Conservation (phyloP, 352 stramenopile species). For the Saprolegnia diclina region DNA sequence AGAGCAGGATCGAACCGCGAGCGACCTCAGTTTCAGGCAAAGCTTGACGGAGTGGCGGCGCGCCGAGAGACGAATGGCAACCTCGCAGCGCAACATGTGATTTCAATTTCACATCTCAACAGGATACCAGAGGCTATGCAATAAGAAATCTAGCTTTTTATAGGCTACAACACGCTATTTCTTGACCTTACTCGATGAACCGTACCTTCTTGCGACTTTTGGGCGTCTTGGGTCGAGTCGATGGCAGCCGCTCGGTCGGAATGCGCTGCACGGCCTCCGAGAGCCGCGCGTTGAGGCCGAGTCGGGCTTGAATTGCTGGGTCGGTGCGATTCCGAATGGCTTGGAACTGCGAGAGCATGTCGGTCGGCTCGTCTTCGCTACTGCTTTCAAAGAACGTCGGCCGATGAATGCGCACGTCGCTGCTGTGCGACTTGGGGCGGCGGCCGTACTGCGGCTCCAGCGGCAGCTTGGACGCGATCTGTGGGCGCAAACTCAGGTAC, state of each 20-base stretch:
- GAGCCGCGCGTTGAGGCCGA: conserved; percentile 4
- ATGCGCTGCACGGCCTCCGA: conserved; percentile 7
- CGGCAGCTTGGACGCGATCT: background rate
- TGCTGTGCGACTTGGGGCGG: background rate
- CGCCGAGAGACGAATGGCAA: no score
- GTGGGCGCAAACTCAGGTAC: conserved; percentile 4
- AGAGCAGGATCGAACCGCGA: no score
- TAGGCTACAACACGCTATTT: no score
- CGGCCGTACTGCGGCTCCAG: background rate
- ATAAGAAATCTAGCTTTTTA: no score
- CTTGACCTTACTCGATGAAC: conserved; percentile 13
- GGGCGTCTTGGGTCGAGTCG: conserved; percentile 5
- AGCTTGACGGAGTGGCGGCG: no score
- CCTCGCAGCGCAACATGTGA: no score
- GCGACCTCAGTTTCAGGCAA: no score
- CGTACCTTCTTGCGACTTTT: conserved; percentile 16
- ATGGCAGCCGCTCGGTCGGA: background rate
- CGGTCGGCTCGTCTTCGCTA: background rate
- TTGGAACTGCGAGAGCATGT: conserved; percentile 16
- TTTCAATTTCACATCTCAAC: no score
- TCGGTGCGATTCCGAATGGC: conserved; percentile 19
- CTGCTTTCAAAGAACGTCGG: background rate
- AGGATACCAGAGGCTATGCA: no score
- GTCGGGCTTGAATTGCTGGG: background rate
- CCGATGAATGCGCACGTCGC: background rate